phyloP scores from a whole-genome alignment of 2,329 filamentous ascomycete genomes.

The Alternaria brassicicola region DNA sequence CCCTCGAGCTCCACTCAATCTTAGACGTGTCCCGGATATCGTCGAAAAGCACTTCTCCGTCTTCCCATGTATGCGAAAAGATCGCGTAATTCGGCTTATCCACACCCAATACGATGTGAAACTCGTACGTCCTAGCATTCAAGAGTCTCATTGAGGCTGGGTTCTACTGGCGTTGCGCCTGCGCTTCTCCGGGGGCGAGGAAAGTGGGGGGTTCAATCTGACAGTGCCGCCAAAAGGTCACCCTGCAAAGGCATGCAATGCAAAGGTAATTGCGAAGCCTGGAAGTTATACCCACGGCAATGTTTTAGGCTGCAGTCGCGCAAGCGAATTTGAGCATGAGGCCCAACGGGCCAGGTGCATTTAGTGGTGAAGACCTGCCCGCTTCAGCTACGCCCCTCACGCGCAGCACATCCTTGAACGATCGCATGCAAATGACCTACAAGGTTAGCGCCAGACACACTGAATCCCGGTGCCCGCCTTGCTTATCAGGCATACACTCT shows the following conservation, averaged over 20 bases:
- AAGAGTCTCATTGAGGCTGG: not conserved
- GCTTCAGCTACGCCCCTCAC: slow-evolving; percentile 1
- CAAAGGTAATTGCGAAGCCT: not conserved
- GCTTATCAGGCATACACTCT: not conserved
- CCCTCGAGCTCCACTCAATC: not conserved
- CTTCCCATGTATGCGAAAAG: not conserved
- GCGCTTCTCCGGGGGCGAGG: not conserved
- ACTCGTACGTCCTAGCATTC: not conserved
- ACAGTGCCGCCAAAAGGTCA: not conserved
- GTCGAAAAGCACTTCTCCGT: not conserved
- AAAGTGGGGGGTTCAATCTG: not conserved
- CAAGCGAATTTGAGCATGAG: not conserved
- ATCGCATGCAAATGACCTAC: not conserved
- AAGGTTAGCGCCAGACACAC: not conserved
- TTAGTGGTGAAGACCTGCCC: not conserved
- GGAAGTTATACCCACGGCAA: not conserved
- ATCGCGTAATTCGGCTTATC: not conserved
- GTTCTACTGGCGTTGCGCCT: not conserved
- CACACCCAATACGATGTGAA: not conserved
- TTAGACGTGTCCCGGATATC: not conserved
- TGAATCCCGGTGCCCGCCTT: not conserved
- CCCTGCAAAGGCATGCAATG: not conserved
- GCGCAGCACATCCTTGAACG: not conserved
- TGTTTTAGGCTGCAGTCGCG: not conserved
- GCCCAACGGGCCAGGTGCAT: not conserved